A percentile compares a stretch with the other conserved stretches of the same genome.
These are phyloP conservation scores for Arachnopeziza araneosa DNA, from an alignment of 2,329 filamentous ascomycete genomes.

Conservation along the genomic window DNA sequence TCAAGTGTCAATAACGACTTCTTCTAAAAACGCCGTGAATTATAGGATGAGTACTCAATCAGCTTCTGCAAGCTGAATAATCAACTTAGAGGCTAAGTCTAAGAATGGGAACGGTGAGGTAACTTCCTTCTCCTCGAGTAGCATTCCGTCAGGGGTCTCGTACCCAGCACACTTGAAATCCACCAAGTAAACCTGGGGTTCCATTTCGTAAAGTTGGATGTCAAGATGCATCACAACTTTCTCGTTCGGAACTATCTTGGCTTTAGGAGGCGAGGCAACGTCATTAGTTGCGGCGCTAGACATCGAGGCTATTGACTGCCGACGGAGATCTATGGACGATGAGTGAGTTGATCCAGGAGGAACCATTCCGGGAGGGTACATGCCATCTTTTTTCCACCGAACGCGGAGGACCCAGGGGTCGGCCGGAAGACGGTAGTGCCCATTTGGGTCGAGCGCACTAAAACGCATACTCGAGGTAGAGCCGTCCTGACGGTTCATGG, in stretches of 20 bases:
- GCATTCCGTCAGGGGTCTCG: slow-evolving; percentile 68
- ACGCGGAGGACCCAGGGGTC: slow-evolving; percentile 94
- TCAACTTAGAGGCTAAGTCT: slow-evolving; percentile 85
- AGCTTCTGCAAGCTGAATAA: slow-evolving; percentile 85
- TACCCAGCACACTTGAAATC: slow-evolving; percentile 99
- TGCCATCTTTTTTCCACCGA: slow-evolving; percentile 79
- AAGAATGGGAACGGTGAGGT: slow-evolving; percentile 94
- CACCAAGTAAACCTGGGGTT: slow-evolving; percentile 86
- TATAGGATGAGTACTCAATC: slow-evolving; percentile 37
- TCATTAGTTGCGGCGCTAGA: slow-evolving; percentile 27
- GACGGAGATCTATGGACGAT: slow-evolving; percentile 40
- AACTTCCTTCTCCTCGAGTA: slow-evolving; percentile 87
- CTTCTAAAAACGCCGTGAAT: not conserved
- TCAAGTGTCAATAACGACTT: not conserved
- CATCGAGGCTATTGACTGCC: slow-evolving; percentile 31
- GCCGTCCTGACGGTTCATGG: slow-evolving; percentile 28
- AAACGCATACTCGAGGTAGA: slow-evolving; percentile 27
- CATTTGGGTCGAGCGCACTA: slow-evolving; percentile 42
- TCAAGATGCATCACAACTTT: slow-evolving; percentile 85
- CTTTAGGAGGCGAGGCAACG: slow-evolving; percentile 17
- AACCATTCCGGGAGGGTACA: slow-evolving; percentile 47
- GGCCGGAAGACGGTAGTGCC: slow-evolving; percentile 78
- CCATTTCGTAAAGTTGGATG: slow-evolving; percentile 93
- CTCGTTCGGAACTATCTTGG: slow-evolving; percentile 23
- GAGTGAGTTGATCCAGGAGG: slow-evolving; percentile 45